phyloP scores from a whole-genome alignment of 192 early-diverging fungal species.

The Physocladia obscura region DNA sequence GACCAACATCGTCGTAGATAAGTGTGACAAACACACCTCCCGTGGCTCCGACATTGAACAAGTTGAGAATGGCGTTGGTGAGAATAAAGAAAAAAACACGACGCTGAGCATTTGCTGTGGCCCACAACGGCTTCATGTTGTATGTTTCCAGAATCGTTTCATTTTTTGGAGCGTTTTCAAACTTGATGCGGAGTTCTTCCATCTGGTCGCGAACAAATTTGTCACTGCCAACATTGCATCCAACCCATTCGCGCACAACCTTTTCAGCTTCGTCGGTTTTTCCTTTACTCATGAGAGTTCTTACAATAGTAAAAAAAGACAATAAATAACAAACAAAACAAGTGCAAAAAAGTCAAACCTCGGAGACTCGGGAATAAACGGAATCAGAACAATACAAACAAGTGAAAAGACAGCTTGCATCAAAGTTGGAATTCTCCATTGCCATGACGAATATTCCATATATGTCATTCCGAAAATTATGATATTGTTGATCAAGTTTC shows the following conservation, averaged over 20 bases:
- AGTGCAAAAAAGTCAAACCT: neutral
- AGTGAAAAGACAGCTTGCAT: neutral
- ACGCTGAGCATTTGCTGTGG: neutral
- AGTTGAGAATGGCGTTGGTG: neutral
- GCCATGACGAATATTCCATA: neutral
- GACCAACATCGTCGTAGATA: neutral
- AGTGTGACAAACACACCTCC: neutral
- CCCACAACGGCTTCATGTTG: neutral
- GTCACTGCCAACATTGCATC: neutral
- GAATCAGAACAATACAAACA: neutral
- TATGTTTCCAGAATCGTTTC: neutral
- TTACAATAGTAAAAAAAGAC: neutral
- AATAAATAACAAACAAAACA: no score
- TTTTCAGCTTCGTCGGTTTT: neutral
- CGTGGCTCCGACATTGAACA: neutral
- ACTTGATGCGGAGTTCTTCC: neutral
- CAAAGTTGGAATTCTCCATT: neutral
- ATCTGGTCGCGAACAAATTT: neutral
- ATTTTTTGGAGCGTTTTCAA: neutral
- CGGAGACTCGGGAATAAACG: neutral
- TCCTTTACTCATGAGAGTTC: neutral
- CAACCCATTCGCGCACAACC: neutral
- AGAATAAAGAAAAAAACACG: neutral
- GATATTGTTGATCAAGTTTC: neutral
- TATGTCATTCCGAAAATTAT: neutral